Base-by-base conservation (phyloP, 1,284 basidiomycete genomes). In the Microbotryum intermedium region DNA sequence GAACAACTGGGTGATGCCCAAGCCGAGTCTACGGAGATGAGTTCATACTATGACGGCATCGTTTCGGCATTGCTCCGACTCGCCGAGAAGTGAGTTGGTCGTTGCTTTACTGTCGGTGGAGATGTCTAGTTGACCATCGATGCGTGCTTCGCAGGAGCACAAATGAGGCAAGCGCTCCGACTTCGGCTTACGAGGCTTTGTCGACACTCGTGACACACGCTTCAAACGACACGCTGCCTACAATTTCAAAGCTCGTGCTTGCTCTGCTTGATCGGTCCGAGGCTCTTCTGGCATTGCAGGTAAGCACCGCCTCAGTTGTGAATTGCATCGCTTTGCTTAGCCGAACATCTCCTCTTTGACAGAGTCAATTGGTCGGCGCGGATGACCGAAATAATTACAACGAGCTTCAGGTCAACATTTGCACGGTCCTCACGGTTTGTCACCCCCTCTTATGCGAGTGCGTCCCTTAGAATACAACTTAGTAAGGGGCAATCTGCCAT, bases 321-420 rank as follows among this genome's bases (percentile, higher is more conserved):
- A 21, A n/a, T 34, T 16, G 16, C 46, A 26, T 4, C 2, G 16
- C 16, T 30, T 52, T 55, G 20, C 50, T 39, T 9, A 8, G 20
- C 7, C 50, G 2, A 20, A 23, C 48, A 4, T 9, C 13, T 10
- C 18, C 21, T 7, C 16, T 9, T 16, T 18, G 4, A 28, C 74
- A 93, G 83, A 88, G 88, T 75, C 94, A 98, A 78, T 87, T 98
- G 55, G 80, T 99, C 50, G 95, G 94, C 55, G 81, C 87, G 48
- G 94, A 99, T 76, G 94, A 99, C 74, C 84, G 90, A 68, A 94
- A 94, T 77, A 98, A 97, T 79, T 97, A 94, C 91, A 94, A 93
- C 73, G 94, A 99, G 75, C 80, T 99, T 47, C 93, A 97, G 76
- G 88, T 90, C 77, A 95, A 94, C 77, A 83, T 97, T 71, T 97